Evolutionary conservation across 1,284 basidiomycete genomes (phyloP).

Genomic region (Thelephora terrestris): DNA sequence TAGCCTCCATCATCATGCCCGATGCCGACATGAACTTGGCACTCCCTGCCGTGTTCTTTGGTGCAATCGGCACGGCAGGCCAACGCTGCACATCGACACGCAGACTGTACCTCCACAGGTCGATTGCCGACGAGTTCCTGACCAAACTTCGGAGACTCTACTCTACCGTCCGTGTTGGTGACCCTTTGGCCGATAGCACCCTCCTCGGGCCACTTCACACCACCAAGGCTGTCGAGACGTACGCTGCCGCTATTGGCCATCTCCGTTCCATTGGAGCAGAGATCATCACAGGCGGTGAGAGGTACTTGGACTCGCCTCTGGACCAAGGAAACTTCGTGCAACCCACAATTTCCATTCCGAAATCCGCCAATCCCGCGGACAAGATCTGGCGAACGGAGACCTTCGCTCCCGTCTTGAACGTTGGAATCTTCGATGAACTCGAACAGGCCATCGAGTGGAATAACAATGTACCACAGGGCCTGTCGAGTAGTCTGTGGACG

Average conservation of each 20-base stretch:
- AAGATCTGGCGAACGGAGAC: conserved; percentile 74
- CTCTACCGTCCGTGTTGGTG: conserved; percentile 58
- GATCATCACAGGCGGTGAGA: conserved; percentile 62
- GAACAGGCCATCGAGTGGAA: conserved; percentile 91
- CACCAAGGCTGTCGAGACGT: conserved; percentile 52
- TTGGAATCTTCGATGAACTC: conserved; percentile 82
- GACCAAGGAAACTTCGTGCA: conserved; percentile 76
- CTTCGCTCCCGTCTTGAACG: conserved; percentile 83
- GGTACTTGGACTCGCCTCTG: conserved; percentile 38
- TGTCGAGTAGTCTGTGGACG: conserved; percentile 89
- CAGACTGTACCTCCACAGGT: conserved; percentile 78
- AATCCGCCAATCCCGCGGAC: conserved; percentile 39
- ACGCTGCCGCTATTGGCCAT: conserved; percentile 52
- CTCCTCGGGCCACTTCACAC: conserved; percentile 87
- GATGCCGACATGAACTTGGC: conserved; percentile 89
- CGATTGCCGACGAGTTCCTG: conserved; percentile 71
- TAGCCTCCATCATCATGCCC: conserved; percentile 84
- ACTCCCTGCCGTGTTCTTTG: conserved; percentile 85
- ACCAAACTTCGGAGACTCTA: conserved; percentile 68
- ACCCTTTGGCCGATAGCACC: conserved; percentile 67
- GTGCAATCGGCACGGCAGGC: conserved; percentile 89
- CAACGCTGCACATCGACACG: conserved; percentile 94
- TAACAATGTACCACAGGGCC: conserved; percentile 84
- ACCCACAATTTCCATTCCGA: conserved; percentile 75
- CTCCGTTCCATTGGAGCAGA: conserved; percentile 64